phyloP scores from a whole-genome alignment of 1,284 basidiomycete species.

The Pseudozyma hubeiensis region DNA sequence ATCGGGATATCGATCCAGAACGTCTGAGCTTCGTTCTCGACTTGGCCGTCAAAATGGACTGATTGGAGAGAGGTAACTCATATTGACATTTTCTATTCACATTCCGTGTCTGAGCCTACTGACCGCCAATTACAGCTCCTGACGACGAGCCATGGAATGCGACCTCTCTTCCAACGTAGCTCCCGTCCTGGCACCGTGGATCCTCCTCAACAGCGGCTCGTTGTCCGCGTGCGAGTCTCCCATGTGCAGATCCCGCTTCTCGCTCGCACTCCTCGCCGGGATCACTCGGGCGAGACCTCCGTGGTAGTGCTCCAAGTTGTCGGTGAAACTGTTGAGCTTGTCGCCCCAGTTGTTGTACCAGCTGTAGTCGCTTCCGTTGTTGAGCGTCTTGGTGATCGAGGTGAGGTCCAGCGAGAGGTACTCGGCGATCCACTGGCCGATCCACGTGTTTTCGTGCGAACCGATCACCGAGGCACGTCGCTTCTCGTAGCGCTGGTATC shows the following conservation, averaged over 20 bases:
- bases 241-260: conserved; percentile 30
- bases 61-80: no score
- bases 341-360: conserved; percentile 51
- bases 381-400: conserved; percentile 46
- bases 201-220: conserved; percentile 39
- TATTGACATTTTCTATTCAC: no score
- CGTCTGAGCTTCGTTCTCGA: no score
- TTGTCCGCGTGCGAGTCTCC: conserved; percentile 34
- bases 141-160: conserved; percentile 25
- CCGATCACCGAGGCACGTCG: conserved; percentile 34
- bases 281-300: conserved; percentile 43
- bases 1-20: no score
- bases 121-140: conserved; percentile 19
- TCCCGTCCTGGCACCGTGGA: conserved; percentile 31
- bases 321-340: conserved; percentile 47
- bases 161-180: conserved; percentile 25
- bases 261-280: conserved; percentile 15
- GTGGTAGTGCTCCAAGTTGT: conserved; percentile 53
- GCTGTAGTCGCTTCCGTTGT: conserved; percentile 56
- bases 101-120: no score
- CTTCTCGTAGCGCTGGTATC: conserved; percentile 29
- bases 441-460: conserved; percentile 63
- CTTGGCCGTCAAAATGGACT: no score
- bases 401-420: conserved; percentile 51
- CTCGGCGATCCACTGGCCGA: conserved; percentile 51